A percentile compares a stretch with the other conserved stretches of the same genome.
Evolutionary conservation across 2,329 filamentous ascomycete species (phyloP).

Genomic region (Akanthomyces lecanii): DNA sequence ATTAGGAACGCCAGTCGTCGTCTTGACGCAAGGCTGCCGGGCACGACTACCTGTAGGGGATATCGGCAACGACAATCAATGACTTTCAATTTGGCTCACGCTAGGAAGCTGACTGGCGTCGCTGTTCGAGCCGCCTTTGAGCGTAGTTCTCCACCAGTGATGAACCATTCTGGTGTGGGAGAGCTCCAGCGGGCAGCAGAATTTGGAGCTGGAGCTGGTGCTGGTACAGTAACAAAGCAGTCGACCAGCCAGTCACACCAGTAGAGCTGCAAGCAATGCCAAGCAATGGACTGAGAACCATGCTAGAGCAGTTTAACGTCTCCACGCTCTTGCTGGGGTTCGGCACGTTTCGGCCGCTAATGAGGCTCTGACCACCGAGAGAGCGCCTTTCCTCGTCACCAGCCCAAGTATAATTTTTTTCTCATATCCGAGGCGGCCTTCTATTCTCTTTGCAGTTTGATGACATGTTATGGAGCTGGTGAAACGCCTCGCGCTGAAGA

Average conservation of each 20-base stretch:
- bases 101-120: constrained; percentile 8
- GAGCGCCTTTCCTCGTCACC: constrained; percentile 6
- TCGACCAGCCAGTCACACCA: not conserved
- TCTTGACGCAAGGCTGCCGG: not conserved
- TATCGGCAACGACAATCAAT: not conserved
- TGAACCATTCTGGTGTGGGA: not conserved
- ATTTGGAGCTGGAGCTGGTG: not conserved
- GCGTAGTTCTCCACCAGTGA: not conserved
- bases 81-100: not conserved
- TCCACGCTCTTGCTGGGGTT: not conserved
- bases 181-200: not conserved
- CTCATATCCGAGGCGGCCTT: not conserved
- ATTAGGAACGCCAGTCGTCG: not conserved
- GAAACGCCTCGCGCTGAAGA: not conserved
- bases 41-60: not conserved
- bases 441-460: constrained; percentile 2
- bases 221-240: not conserved
- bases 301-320: not conserved
- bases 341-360: not conserved
- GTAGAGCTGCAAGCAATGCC: not conserved
- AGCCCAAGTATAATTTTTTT: constrained; percentile 10
- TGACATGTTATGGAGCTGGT: constrained; percentile 12
- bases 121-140: not conserved
- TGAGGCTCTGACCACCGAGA: not conserved
- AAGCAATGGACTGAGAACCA: not conserved